Evolutionary conservation across 768 basidiomycete genomes (phyloP).

Genomic region (Trametes meyenii): DNA sequence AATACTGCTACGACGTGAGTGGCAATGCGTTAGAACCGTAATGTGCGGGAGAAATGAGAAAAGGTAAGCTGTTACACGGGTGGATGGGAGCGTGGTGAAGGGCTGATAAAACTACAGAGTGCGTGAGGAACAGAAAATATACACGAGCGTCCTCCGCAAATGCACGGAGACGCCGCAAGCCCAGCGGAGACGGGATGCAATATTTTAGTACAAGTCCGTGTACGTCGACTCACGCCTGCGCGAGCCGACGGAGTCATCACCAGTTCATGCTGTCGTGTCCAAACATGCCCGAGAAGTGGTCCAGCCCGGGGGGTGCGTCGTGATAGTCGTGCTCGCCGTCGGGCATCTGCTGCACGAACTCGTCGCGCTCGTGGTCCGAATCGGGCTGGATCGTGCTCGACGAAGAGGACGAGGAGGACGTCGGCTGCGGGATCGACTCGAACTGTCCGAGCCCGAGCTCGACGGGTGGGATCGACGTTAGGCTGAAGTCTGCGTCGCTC

Average conservation of each 20-base stretch:
- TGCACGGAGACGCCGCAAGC: slow-evolving; percentile 9
- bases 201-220: slow-evolving; percentile 32
- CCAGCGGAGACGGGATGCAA: slow-evolving; percentile 12
- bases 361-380: slow-evolving; percentile 29
- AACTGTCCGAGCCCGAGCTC: slow-evolving; percentile 58
- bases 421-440: slow-evolving; percentile 29
- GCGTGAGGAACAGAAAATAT: slow-evolving; percentile 9
- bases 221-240: slow-evolving; percentile 37
- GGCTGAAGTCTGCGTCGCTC: slow-evolving; percentile 64
- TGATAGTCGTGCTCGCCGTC: slow-evolving; percentile 35
- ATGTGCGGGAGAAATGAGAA: slow-evolving; percentile 7
- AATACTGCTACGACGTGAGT: slow-evolving; percentile 23
- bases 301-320: slow-evolving; percentile 33
- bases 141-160: slow-evolving; percentile 12
- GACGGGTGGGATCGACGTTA: slow-evolving; percentile 65
- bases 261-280: slow-evolving; percentile 40
- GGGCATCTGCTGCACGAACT: slow-evolving; percentile 10
- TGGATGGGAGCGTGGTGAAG: background rate
- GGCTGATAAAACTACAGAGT: slow-evolving; percentile 23
- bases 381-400: slow-evolving; percentile 15
- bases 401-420: slow-evolving; percentile 19
- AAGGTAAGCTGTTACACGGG: slow-evolving; percentile 17
- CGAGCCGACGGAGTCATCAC: slow-evolving; percentile 36
- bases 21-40: slow-evolving; percentile 16
- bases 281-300: slow-evolving; percentile 42